Evolutionary conservation across 768 basidiomycete species (phyloP).

Genomic region (Lactifluus pinguis): DNA sequence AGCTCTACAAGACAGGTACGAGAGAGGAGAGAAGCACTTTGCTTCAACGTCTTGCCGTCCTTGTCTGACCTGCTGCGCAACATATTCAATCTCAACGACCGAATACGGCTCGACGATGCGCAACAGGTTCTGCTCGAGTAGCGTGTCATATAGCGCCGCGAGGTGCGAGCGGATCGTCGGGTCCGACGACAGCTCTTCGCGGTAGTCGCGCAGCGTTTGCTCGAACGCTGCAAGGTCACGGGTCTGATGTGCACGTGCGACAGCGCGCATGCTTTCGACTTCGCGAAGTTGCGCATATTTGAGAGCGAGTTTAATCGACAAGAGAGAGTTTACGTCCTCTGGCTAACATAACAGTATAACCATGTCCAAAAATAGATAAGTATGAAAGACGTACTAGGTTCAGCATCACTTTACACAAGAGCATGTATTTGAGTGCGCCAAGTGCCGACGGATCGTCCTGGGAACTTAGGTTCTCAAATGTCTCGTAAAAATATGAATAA

Average conservation of each 20-base stretch:
- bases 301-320: conserved; percentile 78
- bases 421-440: conserved; percentile 92
- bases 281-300: conserved; percentile 84
- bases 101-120: conserved; percentile 96
- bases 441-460: conserved; percentile 64
- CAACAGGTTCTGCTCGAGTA: conserved; percentile 91
- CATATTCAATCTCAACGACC: conserved; percentile 81
- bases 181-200: conserved; percentile 88
- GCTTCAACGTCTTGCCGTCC: conserved; percentile 81
- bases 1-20: not conserved
- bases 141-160: conserved; percentile 87
- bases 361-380: not conserved
- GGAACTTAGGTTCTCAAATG: conserved; percentile 79
- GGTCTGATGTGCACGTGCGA: conserved; percentile 89
- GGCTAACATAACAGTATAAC: conserved; percentile 42
- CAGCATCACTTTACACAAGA: conserved; percentile 97
- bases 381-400: conserved; percentile 57
- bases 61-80: conserved; percentile 82
- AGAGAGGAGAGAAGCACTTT: conserved; percentile 51
- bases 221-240: conserved; percentile 87
- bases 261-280: conserved; percentile 91
- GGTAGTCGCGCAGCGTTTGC: conserved; percentile 77
- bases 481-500: conserved; percentile 96
- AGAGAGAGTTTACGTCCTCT: conserved; percentile 83
- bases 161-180: conserved; percentile 94